Evolutionary conservation across 192 early-diverging fungal genomes (phyloP).

Genomic region (Neocallimastix lanati): DNA sequence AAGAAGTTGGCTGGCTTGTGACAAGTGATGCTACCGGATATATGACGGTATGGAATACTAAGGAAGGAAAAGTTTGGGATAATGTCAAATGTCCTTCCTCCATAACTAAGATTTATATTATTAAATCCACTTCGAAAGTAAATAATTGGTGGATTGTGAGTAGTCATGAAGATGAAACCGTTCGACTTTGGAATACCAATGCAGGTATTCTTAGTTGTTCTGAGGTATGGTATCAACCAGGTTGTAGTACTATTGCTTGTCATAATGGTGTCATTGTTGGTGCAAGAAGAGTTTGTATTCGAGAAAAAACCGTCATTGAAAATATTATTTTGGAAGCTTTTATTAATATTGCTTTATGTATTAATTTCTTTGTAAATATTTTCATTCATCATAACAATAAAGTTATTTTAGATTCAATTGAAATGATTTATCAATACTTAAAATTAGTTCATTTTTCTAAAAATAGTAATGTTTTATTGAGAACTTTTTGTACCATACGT

Average conservation of each 20-base stretch:
- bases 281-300: background rate
- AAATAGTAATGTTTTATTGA: background rate
- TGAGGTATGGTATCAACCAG: background rate
- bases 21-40: background rate
- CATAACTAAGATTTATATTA: background rate
- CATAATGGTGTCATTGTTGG: background rate
- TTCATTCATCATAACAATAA: background rate
- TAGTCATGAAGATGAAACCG: background rate
- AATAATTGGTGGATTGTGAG: background rate
- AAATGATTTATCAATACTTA: background rate
- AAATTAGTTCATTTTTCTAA: background rate
- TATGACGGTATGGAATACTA: background rate
- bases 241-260: background rate
- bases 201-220: background rate
- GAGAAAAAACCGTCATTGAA: background rate
- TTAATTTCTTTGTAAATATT: background rate
- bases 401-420: background rate
- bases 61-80: background rate
- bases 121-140: background rate
- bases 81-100: background rate
- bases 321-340: background rate
- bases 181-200: background rate
- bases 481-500: background rate
- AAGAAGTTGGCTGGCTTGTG: background rate
- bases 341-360: background rate